Percentiles rank a stretch among this genome's conserved stretches.
These are phyloP conservation scores for Ophiostoma sp. DNA, from an alignment of 2,329 filamentous ascomycete species.

Conservation along the genomic window DNA sequence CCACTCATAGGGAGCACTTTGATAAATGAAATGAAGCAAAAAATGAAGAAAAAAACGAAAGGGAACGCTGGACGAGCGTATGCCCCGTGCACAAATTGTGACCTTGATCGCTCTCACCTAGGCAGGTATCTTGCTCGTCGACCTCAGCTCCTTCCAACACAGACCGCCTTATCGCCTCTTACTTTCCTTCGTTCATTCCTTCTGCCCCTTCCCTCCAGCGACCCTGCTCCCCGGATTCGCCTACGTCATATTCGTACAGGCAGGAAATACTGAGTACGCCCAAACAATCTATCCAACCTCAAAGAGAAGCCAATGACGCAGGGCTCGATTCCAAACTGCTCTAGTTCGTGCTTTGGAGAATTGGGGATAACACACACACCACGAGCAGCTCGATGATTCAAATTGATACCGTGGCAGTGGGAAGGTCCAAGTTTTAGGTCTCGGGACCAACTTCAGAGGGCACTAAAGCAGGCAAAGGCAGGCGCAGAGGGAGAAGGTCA, in stretches of 20 bases:
- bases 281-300: no score
- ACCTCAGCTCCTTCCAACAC: not conserved
- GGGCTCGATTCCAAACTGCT: conserved; percentile 7
- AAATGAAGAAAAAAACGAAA: not conserved
- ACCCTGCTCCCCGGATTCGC: not conserved
- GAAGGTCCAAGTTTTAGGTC: not conserved
- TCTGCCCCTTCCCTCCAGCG: not conserved
- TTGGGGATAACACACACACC: not conserved
- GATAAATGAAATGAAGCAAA: not conserved
- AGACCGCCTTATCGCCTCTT: not conserved
- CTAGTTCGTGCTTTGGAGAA: not conserved
- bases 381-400: not conserved
- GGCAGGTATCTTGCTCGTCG: not conserved
- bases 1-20: not conserved
- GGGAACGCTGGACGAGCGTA: not conserved
- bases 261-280: no score
- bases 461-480: not conserved
- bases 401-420: not conserved
- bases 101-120: not conserved
- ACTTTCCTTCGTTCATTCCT: conserved; percentile 2
- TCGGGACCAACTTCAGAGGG: not conserved
- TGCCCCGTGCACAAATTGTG: not conserved
- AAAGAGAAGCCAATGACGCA: not conserved
- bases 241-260: not conserved
- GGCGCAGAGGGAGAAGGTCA: not conserved